Evolutionary conservation across 345 rosid species (phyloP), one percentile per base, ranked within the genome.

Genomic region (Fremontodendron californicum): DNA sequence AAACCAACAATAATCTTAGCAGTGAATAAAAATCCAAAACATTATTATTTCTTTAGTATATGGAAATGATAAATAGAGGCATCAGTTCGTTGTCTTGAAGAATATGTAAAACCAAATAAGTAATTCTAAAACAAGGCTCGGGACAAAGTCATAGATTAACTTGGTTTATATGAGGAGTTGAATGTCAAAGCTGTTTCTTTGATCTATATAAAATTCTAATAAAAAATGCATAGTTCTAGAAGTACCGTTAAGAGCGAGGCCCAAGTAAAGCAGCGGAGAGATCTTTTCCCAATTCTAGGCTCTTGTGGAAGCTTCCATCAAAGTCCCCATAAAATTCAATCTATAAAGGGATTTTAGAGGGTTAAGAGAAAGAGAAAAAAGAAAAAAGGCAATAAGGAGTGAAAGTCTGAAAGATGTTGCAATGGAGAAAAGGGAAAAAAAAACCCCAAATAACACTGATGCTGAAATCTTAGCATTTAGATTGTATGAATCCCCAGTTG

Each of bases 271-370:
- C 97, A 78, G 77, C 94, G 37, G 98, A 89, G 64, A 91, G 94
- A 87, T 93, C 97, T 82, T 95, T 95, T 64, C 82, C 88, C 76
- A 95, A 84, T 70, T 89, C 96, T 84, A 95, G 86, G 86, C 96
- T 91, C 88, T 90, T 92, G 84, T 93, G 98, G 88, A 95, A 91
- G 78, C 88, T 87, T 60, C 96, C 96, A 80, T 90, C 91, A 77
- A 89, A 88, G 79, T 93, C 99, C 46, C 98, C 98, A 67, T 93
- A 95, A 82, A 95, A 95, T 77, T 93, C 98, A 73, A 95, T 90
- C 99, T 92, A 69, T 37, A 25, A 25, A 40, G 49, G 13, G 21
- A 35, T 48, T 7, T 70, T 8, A 62, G 40, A 9, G 37, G 54
- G 70, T 15, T 2, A 29, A 42, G 39, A 15, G 25, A 35, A 57